Percentiles rank a stretch among this genome's conserved stretches.
Conservation (phyloP, 371 early-diverging fungal species). For the Mortierella sp. region DNA sequence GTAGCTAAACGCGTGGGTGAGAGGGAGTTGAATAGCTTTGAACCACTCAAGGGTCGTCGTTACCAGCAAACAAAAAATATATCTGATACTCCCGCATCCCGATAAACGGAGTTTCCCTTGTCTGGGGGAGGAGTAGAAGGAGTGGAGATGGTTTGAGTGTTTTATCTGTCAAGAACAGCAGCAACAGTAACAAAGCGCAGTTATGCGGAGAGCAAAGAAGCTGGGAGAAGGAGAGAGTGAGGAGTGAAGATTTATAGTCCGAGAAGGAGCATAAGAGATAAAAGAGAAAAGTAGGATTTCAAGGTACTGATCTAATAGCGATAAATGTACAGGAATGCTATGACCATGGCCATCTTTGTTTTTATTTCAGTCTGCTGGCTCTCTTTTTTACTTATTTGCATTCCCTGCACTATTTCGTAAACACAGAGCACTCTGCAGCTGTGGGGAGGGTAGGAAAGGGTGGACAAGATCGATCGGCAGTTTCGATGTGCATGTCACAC, state of each 20-base stretch:
- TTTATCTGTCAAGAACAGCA: background rate
- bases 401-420: background rate
- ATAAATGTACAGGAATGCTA: background rate
- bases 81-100: no score
- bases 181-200: background rate
- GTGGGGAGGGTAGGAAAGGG: no score
- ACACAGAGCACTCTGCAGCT: background rate
- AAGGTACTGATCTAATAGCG: background rate
- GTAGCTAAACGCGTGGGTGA: conserved; percentile 6
- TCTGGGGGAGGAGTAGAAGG: background rate
- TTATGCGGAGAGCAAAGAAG: background rate
- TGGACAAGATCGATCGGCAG: background rate
- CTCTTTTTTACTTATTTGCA: background rate
- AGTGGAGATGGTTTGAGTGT: background rate
- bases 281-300: background rate
- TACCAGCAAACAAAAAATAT: background rate
- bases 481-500: background rate
- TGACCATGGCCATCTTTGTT: background rate
- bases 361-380: background rate
- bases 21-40: background rate
- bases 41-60: background rate
- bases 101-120: conserved; percentile 5
- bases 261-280: background rate
- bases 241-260: no score
- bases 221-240: no score